Base-by-base conservation (phyloP, 176 grass and related monocot species). In the Phragmites australis region DNA sequence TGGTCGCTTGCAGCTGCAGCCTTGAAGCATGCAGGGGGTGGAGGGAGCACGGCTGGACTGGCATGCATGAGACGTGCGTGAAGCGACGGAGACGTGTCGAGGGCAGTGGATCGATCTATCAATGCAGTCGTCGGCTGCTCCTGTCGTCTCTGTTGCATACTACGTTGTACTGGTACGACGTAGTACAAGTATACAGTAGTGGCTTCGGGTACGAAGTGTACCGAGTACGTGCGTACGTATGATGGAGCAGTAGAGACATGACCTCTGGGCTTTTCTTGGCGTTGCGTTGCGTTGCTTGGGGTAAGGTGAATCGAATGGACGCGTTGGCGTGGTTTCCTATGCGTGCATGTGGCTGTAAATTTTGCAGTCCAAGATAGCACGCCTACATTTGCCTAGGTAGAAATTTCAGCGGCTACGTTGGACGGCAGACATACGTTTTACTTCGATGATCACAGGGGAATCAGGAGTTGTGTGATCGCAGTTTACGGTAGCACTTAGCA, bases 21-120 rank as follows among this genome's bases (percentile, higher is more conserved):
- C 39, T 45, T 31, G 68, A 40, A 68, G 56, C 6, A 9, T 72
- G 80, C 74, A 60, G 68, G 69, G 23, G 11, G 18, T 37, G 43
- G 31, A 60, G 86, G 81, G 51, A 53, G 87, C 87, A 81, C 15
- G 53, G 44, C 32, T 34, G 60, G 55, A 34, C 22, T 29, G 58
- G 41, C 55, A 22, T 23, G 15, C 45, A 1, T 16, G 68, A 47
- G 81, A 75, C 87, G 46, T 68, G 68, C 41, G 61, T 54, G 18
- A 84, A 58, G 5, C 12, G 82, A 70, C 81, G 58, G 70, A 22
- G 77, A 89, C 77, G 77, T 70, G 77, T 81, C 87, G 82, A 81
- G 9, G 6, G 6, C 59, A 18, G n/a, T 77, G 53, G 9, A 23
- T 70, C 60, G 46, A 70, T 48, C 23, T 14, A 47, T 47, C 57